Evolutionary conservation across 176 grass and related monocot species (phyloP).

Genomic region (maize (Zea mays)): Zm-B73-REFERENCE-NAM-5.0 NC_050105.1:77742001-77742500

Average conservation of each 20-base stretch:
- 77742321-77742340: slow-evolving; percentile 82
- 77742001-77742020: neutral
- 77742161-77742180: slow-evolving; percentile 48
- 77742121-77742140: slow-evolving; percentile 39
- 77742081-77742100: neutral
- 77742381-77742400: slow-evolving; percentile 57
- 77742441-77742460: slow-evolving; percentile 74
- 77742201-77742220: too few species aligned
- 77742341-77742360: slow-evolving; percentile 93
- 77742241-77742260: slow-evolving; percentile 34
- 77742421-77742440: slow-evolving; percentile 54
- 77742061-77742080: slow-evolving; percentile 59
- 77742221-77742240: too few species aligned
- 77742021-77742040: slow-evolving; percentile 11
- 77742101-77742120: neutral
- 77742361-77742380: slow-evolving; percentile 68
- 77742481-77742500: slow-evolving; percentile 30
- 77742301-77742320: slow-evolving; percentile 69
- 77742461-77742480: slow-evolving; percentile 19
- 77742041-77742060: slow-evolving; percentile 56
- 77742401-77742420: slow-evolving; percentile 83
- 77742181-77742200: slow-evolving; percentile 28
- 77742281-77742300: slow-evolving; percentile 89
- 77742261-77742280: slow-evolving; percentile 53
- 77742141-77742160: slow-evolving; percentile 49